Conservation (phyloP, 2,329 filamentous ascomycete species). For the Phyllosticta ampelicida region DNA sequence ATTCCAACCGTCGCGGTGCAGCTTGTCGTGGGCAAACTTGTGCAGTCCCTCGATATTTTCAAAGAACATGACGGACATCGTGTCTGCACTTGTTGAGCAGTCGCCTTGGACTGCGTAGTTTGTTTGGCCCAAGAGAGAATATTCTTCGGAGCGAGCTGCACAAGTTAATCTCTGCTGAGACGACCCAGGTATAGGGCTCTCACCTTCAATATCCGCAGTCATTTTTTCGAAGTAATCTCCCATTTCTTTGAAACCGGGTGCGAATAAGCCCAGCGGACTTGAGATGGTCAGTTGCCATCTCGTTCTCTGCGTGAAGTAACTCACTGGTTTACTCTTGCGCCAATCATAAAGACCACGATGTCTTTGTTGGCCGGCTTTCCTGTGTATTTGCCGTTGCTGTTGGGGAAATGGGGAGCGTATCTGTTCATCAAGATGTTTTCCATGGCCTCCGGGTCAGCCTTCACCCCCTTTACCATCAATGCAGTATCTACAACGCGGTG, state of each 20-base stretch:
- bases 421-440: slow-evolving; percentile 25
- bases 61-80: slow-evolving; percentile 42
- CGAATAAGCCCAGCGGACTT: slow-evolving; percentile 38
- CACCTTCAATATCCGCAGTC: slow-evolving; percentile 21
- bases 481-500: slow-evolving; percentile 24
- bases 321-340: slow-evolving; percentile 25
- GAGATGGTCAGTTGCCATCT: not conserved
- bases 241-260: slow-evolving; percentile 35
- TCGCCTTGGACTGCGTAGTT: slow-evolving; percentile 31
- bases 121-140: slow-evolving; percentile 15
- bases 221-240: slow-evolving; percentile 31
- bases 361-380: slow-evolving; percentile 20
- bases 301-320: not conserved
- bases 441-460: slow-evolving; percentile 28
- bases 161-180: not conserved
- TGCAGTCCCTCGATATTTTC: slow-evolving; percentile 39
- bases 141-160: slow-evolving; percentile 2
- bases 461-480: slow-evolving; percentile 24
- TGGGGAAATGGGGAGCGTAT: slow-evolving; percentile 29
- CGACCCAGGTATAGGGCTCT: slow-evolving; percentile 22
- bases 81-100: slow-evolving; percentile 30
- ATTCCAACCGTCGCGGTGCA: slow-evolving; percentile 41
- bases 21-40: slow-evolving; percentile 39
- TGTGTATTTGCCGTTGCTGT: slow-evolving; percentile 22
- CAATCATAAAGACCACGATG: slow-evolving; percentile 31